Base-by-base conservation (phyloP, 306 rosid species). In the Lathyrus aphaca region DNA sequence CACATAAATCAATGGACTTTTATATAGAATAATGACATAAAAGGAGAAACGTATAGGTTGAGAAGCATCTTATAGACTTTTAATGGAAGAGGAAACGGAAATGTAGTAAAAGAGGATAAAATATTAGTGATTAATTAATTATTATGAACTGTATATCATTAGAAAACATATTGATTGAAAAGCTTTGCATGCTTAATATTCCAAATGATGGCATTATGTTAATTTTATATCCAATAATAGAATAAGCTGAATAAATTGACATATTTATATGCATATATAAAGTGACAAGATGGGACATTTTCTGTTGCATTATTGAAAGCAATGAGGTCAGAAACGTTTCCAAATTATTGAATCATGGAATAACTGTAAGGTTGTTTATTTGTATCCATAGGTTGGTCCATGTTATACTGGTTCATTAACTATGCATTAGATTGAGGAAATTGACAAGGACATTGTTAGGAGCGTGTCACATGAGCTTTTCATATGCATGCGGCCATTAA, bases 311-410 rank as follows among this genome's bases (percentile, higher is more conserved):
- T 81, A 81, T 81, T 81, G 81, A 44, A 66, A 18, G 49, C 43
- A 13, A 65, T 58, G 78, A 72, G 81, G 56, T 75, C 56, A 58
- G 48, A 59, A 23, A 43, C 46, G 44, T 66, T 25, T 25, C 14
- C 13, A 73, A 70, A 82, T 84, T 40, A 83, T 80, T 83, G 82
- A 75, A 38, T 10, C 59, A 61, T 71, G 68, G 82, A 84, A 81
- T 77, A 74, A 72, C 66, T 72, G 71, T n/a, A 48, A 55, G 53
- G 39, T 55, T n/a, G 23, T 14, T 27, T 39, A 18, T 53, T 79
- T 68, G 16, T 68, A 38, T 73, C 72, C 65, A 58, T 84, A 82
- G 82, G 84, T 75, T 77, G 97, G 83, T 83, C 92, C 97, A 88
- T 83, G 97, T 86, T 80, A 57, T 29, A 58, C 65, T 68, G 82